phyloP scores from a whole-genome alignment of 2,329 filamentous ascomycete genomes.

The Fusarium abutilonis region DNA sequence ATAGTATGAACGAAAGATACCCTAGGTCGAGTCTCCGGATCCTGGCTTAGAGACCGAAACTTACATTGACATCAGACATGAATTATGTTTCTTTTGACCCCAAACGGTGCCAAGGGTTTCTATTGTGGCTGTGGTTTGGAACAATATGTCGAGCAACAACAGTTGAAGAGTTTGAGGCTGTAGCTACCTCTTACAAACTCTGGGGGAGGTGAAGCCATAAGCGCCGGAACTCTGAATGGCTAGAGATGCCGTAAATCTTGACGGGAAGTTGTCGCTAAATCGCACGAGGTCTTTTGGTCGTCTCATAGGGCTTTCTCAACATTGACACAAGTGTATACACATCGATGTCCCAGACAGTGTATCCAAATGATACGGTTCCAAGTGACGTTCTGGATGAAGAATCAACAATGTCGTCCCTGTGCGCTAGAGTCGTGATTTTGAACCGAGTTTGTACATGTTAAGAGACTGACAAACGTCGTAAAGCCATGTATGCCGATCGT shows the following conservation, averaged over 20 bases:
- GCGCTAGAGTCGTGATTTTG: too few relatives aligned
- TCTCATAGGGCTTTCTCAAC: not conserved
- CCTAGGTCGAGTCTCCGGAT: slow-evolving; percentile 43
- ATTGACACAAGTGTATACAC: too few relatives aligned
- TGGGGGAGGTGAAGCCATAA: too few relatives aligned
- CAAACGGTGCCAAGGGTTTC: not conserved
- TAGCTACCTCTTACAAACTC: too few relatives aligned
- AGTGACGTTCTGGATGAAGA: too few relatives aligned
- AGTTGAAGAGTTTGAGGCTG: not conserved
- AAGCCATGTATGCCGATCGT: not conserved
- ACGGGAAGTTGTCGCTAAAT: not conserved
- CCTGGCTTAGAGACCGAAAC: slow-evolving; percentile 42
- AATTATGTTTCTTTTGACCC: slow-evolving; percentile 19
- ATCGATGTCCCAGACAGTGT: too few relatives aligned
- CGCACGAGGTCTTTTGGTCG: not conserved
- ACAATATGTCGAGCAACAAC: not conserved
- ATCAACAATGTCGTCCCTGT: too few relatives aligned
- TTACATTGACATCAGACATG: slow-evolving; percentile 37
- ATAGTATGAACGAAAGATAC: slow-evolving; percentile 43
- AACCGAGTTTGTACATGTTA: too few relatives aligned
- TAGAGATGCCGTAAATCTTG: not conserved
- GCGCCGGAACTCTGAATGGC: not conserved
- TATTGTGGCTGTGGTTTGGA: not conserved
- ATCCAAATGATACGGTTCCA: too few relatives aligned
- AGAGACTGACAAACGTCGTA: too few relatives aligned